These are phyloP conservation scores for Cercospora nicotianae DNA, from an alignment of 2,329 filamentous ascomycete species.

Conservation along the genomic window DNA sequence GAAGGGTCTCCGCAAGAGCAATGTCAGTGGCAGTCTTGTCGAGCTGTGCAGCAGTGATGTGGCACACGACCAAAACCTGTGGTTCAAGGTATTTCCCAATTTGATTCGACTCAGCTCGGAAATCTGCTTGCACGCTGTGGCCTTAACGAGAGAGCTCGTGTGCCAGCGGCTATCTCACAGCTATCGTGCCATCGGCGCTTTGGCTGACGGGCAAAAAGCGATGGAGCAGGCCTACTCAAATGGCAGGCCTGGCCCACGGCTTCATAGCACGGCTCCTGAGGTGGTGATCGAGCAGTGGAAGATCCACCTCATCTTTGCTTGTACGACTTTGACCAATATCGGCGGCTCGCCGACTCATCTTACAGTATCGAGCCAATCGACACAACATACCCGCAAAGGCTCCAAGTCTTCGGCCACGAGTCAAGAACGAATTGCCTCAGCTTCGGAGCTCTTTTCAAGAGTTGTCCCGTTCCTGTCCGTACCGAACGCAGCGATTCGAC, in stretches of 20 bases:
- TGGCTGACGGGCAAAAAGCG: constrained; percentile 66
- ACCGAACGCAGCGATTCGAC: constrained; percentile 75
- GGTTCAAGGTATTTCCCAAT: constrained; percentile 98
- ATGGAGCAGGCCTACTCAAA: constrained; percentile 57
- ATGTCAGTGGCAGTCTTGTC: constrained; percentile 80
- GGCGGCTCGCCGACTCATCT: constrained; percentile 62
- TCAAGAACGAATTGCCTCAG: constrained; percentile 81
- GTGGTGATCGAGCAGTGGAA: constrained; percentile 97
- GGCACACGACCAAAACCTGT: constrained; percentile 89
- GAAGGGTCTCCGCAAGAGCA: constrained; percentile 80
- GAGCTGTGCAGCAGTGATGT: constrained; percentile 95
- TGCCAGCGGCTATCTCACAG: constrained; percentile 91
- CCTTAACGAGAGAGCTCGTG: constrained; percentile 84
- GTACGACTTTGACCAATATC: constrained; percentile 81
- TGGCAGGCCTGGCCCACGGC: constrained; percentile 41
- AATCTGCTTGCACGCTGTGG: constrained; percentile 86
- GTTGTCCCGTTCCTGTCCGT: constrained; percentile 84
- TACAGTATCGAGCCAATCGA: constrained; percentile 51
- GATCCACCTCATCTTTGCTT: constrained; percentile 93
- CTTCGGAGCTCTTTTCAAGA: constrained; percentile 84
- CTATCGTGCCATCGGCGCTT: constrained; percentile 76
- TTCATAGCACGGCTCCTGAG: constrained; percentile 71
- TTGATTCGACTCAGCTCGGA: constrained; percentile 88
- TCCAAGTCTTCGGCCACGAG: constrained; percentile 67
- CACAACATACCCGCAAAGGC: constrained; percentile 76